These are phyloP conservation scores for Sinapis alba DNA, from an alignment of 441 rosid species.

Conservation along the genomic window DNA sequence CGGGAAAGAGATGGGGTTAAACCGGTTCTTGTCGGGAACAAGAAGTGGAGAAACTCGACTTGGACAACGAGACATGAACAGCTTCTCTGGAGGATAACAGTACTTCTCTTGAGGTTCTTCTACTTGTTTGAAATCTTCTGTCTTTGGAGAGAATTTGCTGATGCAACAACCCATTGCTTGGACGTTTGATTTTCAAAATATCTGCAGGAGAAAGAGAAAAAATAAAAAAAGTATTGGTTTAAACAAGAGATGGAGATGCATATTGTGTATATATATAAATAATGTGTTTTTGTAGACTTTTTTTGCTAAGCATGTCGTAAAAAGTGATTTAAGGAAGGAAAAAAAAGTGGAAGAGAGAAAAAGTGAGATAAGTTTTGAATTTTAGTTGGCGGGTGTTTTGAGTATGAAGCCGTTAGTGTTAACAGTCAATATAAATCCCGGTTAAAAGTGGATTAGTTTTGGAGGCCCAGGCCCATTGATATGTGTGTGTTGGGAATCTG, in stretches of 20 bases:
- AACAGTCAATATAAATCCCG: background rate
- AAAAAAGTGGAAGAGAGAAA: conserved; percentile 21
- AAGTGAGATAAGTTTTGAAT: conserved; percentile 29
- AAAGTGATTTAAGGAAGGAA: conserved; percentile 7
- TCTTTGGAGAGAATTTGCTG: conserved; percentile 64
- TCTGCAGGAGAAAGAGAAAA: background rate
- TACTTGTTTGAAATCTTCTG: conserved; percentile 27
- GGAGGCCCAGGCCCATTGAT: conserved; percentile 8
- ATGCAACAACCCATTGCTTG: conserved; percentile 80
- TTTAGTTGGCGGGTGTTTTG: conserved; percentile 35
- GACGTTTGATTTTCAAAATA: conserved; percentile 17
- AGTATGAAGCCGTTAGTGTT: conserved; percentile 23
- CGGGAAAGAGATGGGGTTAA: conserved; percentile 19
- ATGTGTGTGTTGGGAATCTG: background rate
- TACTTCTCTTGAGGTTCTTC: conserved; percentile 45
- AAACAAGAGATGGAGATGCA: conserved; percentile 21
- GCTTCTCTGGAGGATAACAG: conserved; percentile 62
- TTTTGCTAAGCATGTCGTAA: conserved; percentile 18
- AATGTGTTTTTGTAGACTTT: conserved; percentile 20
- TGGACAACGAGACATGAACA: conserved; percentile 49
- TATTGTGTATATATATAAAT: conserved; percentile 15
- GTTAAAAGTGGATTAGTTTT: background rate
- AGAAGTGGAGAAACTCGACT: conserved; percentile 39
- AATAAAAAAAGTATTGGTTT: background rate
- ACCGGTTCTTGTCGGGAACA: conserved; percentile 28